Conservation (phyloP, 2,329 filamentous ascomycete genomes). For the Aspergillus flavus region DNA sequence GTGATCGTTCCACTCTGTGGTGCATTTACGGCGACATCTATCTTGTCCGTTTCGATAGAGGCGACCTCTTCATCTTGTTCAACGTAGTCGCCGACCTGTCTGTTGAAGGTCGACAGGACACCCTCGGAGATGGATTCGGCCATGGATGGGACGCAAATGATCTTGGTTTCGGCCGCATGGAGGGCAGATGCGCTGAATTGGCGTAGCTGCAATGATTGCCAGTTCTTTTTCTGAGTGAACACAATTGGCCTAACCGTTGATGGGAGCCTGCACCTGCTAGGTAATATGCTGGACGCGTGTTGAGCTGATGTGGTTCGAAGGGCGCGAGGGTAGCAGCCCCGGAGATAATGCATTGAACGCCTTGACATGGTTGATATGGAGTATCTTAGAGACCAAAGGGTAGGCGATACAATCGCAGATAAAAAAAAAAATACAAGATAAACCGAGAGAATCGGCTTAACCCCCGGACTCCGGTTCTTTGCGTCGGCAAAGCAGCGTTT, state of each 20-base stretch:
- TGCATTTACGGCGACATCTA: background rate
- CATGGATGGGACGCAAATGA: background rate
- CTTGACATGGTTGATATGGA: background rate
- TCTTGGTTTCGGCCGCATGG: background rate
- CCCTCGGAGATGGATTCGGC: slow-evolving; percentile 3
- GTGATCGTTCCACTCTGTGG: background rate
- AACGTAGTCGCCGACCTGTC: background rate
- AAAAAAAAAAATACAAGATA: background rate
- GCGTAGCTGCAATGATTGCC: background rate
- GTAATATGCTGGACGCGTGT: background rate
- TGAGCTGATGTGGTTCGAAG: background rate
- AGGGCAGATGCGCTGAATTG: background rate
- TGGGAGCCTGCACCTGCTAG: background rate
- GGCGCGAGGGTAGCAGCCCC: background rate
- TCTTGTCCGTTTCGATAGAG: background rate
- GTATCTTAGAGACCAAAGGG: background rate
- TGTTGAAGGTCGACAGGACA: background rate
- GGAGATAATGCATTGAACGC: background rate
- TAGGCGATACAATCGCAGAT: background rate
- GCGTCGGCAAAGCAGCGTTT: background rate
- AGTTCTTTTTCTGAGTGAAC: background rate
- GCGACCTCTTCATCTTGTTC: background rate
- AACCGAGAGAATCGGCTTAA: background rate
- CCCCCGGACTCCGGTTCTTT: background rate
- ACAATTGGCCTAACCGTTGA: background rate